Base-by-base conservation (phyloP, 768 basidiomycete genomes). In the Xerocomellus dryophilus region DNA sequence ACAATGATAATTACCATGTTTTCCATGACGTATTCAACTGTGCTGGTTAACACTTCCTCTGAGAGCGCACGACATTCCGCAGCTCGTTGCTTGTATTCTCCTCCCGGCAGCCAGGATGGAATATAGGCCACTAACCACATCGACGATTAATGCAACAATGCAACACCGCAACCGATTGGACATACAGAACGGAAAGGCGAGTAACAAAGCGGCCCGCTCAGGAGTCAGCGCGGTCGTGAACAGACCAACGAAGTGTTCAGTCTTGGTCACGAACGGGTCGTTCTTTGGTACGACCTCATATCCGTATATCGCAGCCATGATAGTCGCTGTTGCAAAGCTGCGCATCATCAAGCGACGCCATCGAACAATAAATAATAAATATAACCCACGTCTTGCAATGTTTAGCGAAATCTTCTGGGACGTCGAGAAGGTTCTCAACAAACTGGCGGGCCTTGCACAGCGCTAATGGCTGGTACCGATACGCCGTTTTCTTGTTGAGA, bases 71-170 rank as follows among this genome's bases (percentile, higher is more conserved):
- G 61, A 21, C 63, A 62, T 18, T 60, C 56, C 2, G 25, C 41
- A 34, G 61, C 66, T 9, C 12, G 32, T 35, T 44, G 44, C 35
- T 67, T 66, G 58, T 54, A 71, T 21, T n/a, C 23, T 20, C 69
- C 64, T 18, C 73, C 73, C 0, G 69, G 73, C 34, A 72, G 53
- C 72, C 72, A 74, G 2, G 61, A 60, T 0, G 73, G 73, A 25
- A 74, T 56, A 29, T 70, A 27, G 36, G 51, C 47, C 57, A 67
- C 65, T 65, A 12, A n/a, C n/a, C 43, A 27, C 35, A 0, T 27
- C 14, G 3, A 38, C 14, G 0, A 27, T 61, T 10, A 60, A 39
- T 10, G 38, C 31, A 31, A 29, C 7, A 10, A 12, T 11, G 2
- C 2, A n/a, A 31, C 21, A 27, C 2, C 3, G 10, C 5, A 35